Conservation (phyloP, 129 eudicot genomes). For the Erigeron canadensis region DNA sequence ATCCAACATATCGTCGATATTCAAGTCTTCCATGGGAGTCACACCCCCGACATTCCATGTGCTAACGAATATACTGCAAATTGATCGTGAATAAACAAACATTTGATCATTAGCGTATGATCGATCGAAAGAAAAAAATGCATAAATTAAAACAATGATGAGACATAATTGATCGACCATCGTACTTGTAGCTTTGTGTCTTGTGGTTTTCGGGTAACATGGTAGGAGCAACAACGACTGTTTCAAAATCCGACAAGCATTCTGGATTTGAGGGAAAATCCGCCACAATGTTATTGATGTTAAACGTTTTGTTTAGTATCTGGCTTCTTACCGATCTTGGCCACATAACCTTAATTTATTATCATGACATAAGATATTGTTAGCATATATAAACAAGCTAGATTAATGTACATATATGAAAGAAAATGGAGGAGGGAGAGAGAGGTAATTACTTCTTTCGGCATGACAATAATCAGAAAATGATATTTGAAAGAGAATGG, state of each 20-base stretch:
- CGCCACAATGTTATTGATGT: constrained; percentile 52
- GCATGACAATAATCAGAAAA: constrained; percentile 23
- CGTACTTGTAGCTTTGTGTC: constrained; percentile 48
- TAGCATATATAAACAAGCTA: constrained; percentile 19
- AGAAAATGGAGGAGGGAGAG: constrained; percentile 20
- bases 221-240: background rate
- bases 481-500: constrained; percentile 18
- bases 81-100: background rate
- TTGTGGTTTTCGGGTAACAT: constrained; percentile 26
- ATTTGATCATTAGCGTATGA: background rate
- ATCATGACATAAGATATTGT: constrained; percentile 23
- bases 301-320: constrained; percentile 42
- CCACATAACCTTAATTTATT: constrained; percentile 53
- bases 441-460: constrained; percentile 26
- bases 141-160: background rate
- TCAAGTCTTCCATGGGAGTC: constrained; percentile 44
- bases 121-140: background rate
- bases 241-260: constrained; percentile 24
- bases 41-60: constrained; percentile 80
- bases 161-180: background rate
- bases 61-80: constrained; percentile 49
- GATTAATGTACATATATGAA: background rate
- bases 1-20: constrained; percentile 55
- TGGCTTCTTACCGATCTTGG: constrained; percentile 57
- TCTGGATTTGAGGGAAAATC: constrained; percentile 46